phyloP scores from a whole-genome alignment of 2,329 filamentous ascomycete species.

The Acrocalymma vagum region DNA sequence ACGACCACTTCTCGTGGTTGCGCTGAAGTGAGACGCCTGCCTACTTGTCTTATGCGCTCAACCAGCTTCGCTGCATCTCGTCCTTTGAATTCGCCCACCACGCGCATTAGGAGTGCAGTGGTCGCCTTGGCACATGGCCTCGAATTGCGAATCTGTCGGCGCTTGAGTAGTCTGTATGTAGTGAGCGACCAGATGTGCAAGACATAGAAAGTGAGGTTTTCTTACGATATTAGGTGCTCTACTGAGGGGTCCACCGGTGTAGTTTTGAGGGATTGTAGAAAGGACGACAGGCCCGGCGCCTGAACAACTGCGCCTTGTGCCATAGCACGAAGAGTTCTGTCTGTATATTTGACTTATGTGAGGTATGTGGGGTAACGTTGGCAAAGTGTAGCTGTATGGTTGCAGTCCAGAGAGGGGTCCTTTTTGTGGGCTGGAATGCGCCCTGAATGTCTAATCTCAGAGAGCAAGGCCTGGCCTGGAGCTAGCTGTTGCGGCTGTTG shows the following conservation, averaged over 20 bases:
- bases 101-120: conserved; percentile 84
- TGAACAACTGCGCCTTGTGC: conserved; percentile 43
- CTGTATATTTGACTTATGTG: too few species aligned
- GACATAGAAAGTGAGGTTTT: conserved; percentile 21
- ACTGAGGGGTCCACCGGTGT: conserved; percentile 82
- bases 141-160: conserved; percentile 87
- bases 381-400: conserved; percentile 17
- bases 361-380: too few species aligned
- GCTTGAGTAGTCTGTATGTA: conserved; percentile 76
- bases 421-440: too few species aligned
- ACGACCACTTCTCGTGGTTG: conserved; percentile 92
- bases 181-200: conserved; percentile 13
- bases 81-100: conserved; percentile 84
- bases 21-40: conserved; percentile 78
- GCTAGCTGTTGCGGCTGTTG: too few species aligned
- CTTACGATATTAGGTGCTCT: conserved; percentile 83
- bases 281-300: conserved; percentile 79
- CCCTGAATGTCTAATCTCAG: too few species aligned
- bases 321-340: conserved; percentile 22
- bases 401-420: too few species aligned
- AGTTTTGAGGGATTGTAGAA: conserved; percentile 79
- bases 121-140: conserved; percentile 91
- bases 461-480: too few species aligned
- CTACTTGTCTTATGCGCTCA: conserved; percentile 79
- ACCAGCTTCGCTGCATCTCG: conserved; percentile 81